These are phyloP conservation scores for Leptomonas pyrrhocoris DNA, from an alignment of 208 protist genomes.

Conservation along the genomic window DNA sequence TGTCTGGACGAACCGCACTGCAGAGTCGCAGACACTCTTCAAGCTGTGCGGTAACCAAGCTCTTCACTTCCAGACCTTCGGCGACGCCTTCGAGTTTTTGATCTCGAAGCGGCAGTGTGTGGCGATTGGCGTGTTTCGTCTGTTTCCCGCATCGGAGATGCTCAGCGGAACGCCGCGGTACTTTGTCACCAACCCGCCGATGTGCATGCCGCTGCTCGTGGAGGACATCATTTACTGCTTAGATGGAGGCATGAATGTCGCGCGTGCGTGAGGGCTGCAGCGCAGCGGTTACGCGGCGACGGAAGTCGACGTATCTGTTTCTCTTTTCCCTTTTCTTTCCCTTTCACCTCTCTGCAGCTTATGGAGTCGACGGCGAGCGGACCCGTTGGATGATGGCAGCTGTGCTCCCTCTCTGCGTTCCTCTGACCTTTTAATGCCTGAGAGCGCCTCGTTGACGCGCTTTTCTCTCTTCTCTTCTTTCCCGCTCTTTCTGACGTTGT, in stretches of 20 bases:
- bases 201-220: conserved; percentile 64
- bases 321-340: conserved; percentile 1
- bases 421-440: too few relatives aligned
- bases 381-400: too few relatives aligned
- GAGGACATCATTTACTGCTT: conserved; percentile 91
- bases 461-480: too few relatives aligned
- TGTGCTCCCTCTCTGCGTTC: too few relatives aligned
- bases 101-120: conserved; percentile 70
- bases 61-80: conserved; percentile 79
- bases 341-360: too few relatives aligned
- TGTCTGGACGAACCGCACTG: conserved; percentile 50
- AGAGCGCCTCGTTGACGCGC: too few relatives aligned
- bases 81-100: conserved; percentile 80
- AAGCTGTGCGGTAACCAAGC: conserved; percentile 75
- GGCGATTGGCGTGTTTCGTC: conserved; percentile 83
- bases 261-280: not conserved
- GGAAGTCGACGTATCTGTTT: not conserved
- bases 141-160: conserved; percentile 64
- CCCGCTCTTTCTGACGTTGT: too few relatives aligned
- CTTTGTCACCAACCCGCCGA: conserved; percentile 86
- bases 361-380: too few relatives aligned
- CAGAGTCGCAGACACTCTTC: conserved; percentile 69
- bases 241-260: conserved; percentile 30
- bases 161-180: conserved; percentile 71
- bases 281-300: not conserved